These are phyloP conservation scores for Populus tomentosa DNA, from an alignment of 441 rosid species.

Conservation along the genomic window DNA sequence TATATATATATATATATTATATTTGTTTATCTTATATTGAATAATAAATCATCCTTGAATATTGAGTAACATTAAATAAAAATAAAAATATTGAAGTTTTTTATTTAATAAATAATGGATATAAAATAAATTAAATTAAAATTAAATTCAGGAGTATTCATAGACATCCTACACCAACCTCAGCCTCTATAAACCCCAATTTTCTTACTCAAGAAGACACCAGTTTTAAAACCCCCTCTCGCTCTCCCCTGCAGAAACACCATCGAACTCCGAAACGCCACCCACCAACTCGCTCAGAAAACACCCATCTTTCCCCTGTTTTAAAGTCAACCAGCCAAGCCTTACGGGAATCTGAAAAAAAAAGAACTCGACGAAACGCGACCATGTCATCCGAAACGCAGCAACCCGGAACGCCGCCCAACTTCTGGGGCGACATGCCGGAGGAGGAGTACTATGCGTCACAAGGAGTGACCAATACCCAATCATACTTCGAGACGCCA, in stretches of 20 bases:
- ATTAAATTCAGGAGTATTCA: too few species aligned
- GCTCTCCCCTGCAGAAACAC: not conserved
- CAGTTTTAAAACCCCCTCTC: too few species aligned
- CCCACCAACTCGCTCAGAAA: not conserved
- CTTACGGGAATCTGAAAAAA: not conserved
- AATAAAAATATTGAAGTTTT: too few species aligned
- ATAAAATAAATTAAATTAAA: too few species aligned
- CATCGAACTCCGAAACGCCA: not conserved
- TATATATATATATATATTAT: too few species aligned
- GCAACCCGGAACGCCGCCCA: constrained; percentile 33
- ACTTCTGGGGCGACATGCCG: constrained; percentile 84
- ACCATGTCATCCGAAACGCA: constrained; percentile 39
- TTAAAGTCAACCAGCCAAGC: not conserved
- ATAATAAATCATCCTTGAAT: too few species aligned
- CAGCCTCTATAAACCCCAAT: too few species aligned
- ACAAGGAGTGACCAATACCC: constrained; percentile 64
- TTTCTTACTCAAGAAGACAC: too few species aligned
- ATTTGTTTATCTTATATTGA: too few species aligned
- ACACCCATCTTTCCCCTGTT: not conserved
- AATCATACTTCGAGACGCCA: constrained; percentile 79
- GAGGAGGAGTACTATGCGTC: constrained; percentile 84
- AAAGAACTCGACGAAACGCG: not conserved
- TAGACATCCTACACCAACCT: too few species aligned
- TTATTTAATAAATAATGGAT: too few species aligned
- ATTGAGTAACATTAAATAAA: too few species aligned